A percentile compares a stretch with the other conserved stretches of the same genome.
phyloP scores from a whole-genome alignment of 345 rosid species.

The Arabidopsis arenosa region DNA sequence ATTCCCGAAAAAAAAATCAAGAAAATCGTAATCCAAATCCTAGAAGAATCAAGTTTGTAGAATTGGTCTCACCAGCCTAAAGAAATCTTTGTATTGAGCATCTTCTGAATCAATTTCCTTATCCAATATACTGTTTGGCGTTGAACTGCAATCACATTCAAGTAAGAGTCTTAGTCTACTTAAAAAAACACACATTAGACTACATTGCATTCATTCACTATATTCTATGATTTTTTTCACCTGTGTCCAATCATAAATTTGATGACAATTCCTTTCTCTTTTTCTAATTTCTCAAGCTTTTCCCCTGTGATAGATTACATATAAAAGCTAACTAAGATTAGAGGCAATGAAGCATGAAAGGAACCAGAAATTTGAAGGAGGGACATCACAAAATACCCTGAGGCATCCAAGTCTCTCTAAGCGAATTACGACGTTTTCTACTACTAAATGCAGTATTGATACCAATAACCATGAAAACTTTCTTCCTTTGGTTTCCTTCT shows the following conservation, averaged over 20 bases:
- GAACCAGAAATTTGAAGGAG: constrained; percentile 17
- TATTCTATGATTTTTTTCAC: constrained; percentile 45
- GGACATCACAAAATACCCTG: constrained; percentile 54
- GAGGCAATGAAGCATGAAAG: constrained; percentile 23
- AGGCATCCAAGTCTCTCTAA: constrained; percentile 99
- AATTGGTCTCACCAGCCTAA: constrained; percentile 72
- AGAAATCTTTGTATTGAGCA: constrained; percentile 91
- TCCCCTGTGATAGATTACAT: constrained; percentile 54
- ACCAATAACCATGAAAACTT: constrained; percentile 86
- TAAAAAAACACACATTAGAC: not conserved
- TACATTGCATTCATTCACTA: not conserved
- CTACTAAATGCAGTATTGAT: constrained; percentile 98
- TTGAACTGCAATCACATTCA: constrained; percentile 59
- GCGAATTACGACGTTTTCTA: constrained; percentile 91
- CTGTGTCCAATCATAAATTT: constrained; percentile 99
- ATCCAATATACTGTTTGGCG: constrained; percentile 80
- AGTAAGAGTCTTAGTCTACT: constrained; percentile 16
- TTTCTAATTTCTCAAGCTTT: constrained; percentile 78
- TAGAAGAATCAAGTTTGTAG: not conserved
- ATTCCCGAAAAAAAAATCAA: not conserved
- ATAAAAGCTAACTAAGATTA: constrained; percentile 12
- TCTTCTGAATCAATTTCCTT: constrained; percentile 95
- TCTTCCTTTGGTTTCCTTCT: constrained; percentile 52
- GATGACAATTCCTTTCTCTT: constrained; percentile 84
- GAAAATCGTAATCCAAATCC: constrained; percentile 1